Evolutionary conservation across 75 land plant species (phyloP).

Genomic region (Picea glauca): DNA sequence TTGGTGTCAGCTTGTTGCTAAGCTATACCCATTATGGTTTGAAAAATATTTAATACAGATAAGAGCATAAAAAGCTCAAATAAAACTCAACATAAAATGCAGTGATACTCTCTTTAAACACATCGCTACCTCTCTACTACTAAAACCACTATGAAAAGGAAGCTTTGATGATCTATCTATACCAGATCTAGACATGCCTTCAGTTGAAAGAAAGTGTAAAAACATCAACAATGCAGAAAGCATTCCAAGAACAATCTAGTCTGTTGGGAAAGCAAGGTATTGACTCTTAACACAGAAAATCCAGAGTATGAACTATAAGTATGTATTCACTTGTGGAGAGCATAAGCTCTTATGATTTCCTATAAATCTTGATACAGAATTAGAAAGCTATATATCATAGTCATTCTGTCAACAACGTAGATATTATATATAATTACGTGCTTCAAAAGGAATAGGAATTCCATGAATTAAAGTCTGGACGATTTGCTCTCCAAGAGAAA

Average conservation of each 20-base stretch:
- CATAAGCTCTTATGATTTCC: background rate
- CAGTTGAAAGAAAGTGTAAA: background rate
- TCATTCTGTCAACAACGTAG: too few species aligned
- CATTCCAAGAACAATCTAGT: background rate
- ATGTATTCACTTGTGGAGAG: background rate
- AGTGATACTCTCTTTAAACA: background rate
- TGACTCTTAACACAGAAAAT: too few species aligned
- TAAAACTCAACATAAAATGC: background rate
- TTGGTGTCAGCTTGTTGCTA: too few species aligned
- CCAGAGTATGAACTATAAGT: background rate
- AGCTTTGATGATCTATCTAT: background rate
- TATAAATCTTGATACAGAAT: background rate
- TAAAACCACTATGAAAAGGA: background rate
- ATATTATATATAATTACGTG: too few species aligned
- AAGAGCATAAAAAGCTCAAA: background rate
- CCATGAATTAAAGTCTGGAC: too few species aligned
- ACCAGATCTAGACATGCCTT: background rate
- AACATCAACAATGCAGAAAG: background rate
- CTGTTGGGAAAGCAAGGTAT: background rate
- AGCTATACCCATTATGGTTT: background rate
- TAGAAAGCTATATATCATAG: background rate
- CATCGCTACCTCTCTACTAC: background rate
- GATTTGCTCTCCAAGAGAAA: too few species aligned
- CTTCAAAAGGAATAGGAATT: too few species aligned
- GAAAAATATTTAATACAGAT: background rate